Base-by-base conservation (phyloP, 805 yeast genomes). In the Metschnikowia lunata region DNA sequence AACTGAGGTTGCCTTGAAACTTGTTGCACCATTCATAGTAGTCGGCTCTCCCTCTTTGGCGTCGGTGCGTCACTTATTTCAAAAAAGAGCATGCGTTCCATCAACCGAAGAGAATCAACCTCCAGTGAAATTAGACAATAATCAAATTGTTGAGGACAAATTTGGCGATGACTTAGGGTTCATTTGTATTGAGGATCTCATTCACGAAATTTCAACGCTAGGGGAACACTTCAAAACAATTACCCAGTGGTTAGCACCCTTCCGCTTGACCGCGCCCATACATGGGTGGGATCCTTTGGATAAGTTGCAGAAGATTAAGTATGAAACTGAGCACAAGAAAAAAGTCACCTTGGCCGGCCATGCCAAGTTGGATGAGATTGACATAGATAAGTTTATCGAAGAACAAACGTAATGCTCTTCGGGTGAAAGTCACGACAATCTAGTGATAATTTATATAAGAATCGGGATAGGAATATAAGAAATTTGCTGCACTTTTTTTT, bases 121-220 rank as follows among this genome's bases (percentile, higher is more conserved):
- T 37, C 67, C 70, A 39, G 63, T 75, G 33, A 75, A 80, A 46
- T 67, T 86, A 55, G 86, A 85, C 62, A 88, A 83, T 64, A 86
- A 86, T 69, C 82, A 79, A 55, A 64, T 81, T 34, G 82, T 86
- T 41, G 95, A 86, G 66, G 89, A 85, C 56, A 69, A 72, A 56
- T 72, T 86, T 49, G 85, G 83, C 8, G 66, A 63, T 39, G 64
- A 62, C 34, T 67, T 71, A 43, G 89, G 91, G 27, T 69, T 83
- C 48, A 80, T 86, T 50, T 86, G 95, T 78, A 76, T 84, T 14
- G 93, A 86, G 68, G 95, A 86, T 65, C 72, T 86, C 45, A 78
- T 86, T 43, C 88, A 82, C 58, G 91, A 85, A 65, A 72, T 86
- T 42, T 72, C 70, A 15, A 62, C 80, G 13, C 57, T 84, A 54